Base-by-base conservation (phyloP, 148 eudicot genomes). In the Tetragonia tetragonoides region DNA sequence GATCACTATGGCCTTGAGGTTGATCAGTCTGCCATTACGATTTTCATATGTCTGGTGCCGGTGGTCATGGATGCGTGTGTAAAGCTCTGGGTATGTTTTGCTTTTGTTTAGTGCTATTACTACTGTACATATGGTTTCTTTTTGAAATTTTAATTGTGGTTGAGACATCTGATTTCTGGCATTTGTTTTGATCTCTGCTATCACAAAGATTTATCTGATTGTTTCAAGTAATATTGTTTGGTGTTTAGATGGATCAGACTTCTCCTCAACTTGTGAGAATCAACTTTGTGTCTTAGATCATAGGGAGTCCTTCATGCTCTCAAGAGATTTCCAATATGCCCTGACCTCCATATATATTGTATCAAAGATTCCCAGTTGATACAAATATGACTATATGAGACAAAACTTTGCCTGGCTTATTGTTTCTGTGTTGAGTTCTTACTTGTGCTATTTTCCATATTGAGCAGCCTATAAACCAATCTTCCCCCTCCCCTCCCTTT, bases 1-100 rank as follows among this genome's bases (percentile, higher is more conserved):
- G 98, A 95, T 83, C 99, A 95, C 82, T 95, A 93, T 66, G 99
- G 99, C 44, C 42, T 95, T 75, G 95, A 90, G 77, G 87, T 90
- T 77, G 98, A 95, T 88, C 87, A 86, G 75, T 71, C 91, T 79
- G 82, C 89, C 59, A 83, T 93, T 73, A 95, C 92, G 62, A 84
- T 93, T 70, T 95, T 91, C 77, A 78, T 95, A 80, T 91, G 93
- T 87, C 77, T 93, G 15, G 77, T 95, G 72, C 99, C 99, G 72
- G 99, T 95, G 60, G 49, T 89, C 74, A 81, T 90, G 51, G 99
- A 95, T 80, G 93, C 98, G 38, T 93, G 97, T 68, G 95, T 93
- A 69, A 95, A 95, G 93, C 98, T 95, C 76, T 95, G 99, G 99
- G 99, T 95, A 90, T 65, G 94, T 85, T 80, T 38, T 39, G 39